Percentiles rank a stretch among this genome's conserved stretches.
These are phyloP conservation scores for Dictyostelium capitatum DNA, from an alignment of 78 protist species.

Conservation along the genomic window DNA sequence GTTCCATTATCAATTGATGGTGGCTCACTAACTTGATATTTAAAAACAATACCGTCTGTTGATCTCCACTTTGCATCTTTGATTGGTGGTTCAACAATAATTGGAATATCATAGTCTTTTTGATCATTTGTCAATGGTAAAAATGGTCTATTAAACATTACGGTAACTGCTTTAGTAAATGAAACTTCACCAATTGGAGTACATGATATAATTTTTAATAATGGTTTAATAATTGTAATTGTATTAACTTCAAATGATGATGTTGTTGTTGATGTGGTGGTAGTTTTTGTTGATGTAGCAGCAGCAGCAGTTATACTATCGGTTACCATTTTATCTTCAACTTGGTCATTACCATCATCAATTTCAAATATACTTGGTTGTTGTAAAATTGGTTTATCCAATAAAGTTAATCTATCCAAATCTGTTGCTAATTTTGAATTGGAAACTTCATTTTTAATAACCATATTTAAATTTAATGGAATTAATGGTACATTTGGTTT, in stretches of 20 bases:
- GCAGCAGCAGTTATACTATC: too few relatives aligned
- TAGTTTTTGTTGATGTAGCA: background rate
- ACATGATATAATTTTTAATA: background rate
- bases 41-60: constrained; percentile 31
- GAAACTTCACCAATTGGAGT: constrained; percentile 37
- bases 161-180: background rate
- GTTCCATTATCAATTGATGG: too few relatives aligned
- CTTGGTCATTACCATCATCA: too few relatives aligned
- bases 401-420: constrained; percentile 1
- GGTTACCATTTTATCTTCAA: background rate
- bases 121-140: background rate
- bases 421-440: background rate
- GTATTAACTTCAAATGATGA: background rate
- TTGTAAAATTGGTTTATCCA: background rate
- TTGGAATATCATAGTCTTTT: constrained; percentile 12
- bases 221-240: background rate
- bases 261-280: background rate
- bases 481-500: background rate
- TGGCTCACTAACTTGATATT: background rate
- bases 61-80: constrained; percentile 10
- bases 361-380: too few relatives aligned
- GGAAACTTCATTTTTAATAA: background rate
- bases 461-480: background rate
- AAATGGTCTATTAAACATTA: constrained; percentile 49
- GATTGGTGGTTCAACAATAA: constrained; percentile 19